Evolutionary conservation across 495 filamentous ascomycete species (phyloP).

Genomic region (Baudoinia panamericana): DNA sequence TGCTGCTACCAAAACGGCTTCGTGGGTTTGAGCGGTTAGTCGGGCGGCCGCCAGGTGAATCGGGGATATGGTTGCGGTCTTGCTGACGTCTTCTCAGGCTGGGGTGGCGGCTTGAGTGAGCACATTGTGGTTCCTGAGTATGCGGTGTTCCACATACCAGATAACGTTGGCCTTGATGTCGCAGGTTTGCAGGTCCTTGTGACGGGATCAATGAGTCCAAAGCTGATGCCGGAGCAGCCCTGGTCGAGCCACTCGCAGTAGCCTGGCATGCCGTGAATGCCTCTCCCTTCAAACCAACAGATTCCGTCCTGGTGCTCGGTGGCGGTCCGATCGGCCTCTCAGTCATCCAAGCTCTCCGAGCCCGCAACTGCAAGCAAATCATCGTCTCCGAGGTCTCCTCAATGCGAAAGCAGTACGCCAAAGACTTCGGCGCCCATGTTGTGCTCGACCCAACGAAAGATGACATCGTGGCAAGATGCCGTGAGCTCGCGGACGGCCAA

Average conservation of each 20-base stretch:
- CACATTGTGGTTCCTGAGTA: slow-evolving; percentile 39
- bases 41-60: too few relatives aligned
- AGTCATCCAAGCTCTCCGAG: slow-evolving; percentile 43
- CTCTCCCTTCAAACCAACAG: slow-evolving; percentile 37
- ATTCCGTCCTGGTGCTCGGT: slow-evolving; percentile 43
- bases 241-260: slow-evolving; percentile 50
- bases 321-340: slow-evolving; percentile 52
- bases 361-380: slow-evolving; percentile 37
- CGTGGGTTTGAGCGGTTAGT: slow-evolving; percentile 40
- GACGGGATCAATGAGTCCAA: too few relatives aligned
- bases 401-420: slow-evolving; percentile 37
- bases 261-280: slow-evolving; percentile 53
- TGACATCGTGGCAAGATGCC: slow-evolving; percentile 36
- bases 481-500: slow-evolving; percentile 34
- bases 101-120: slow-evolving; percentile 47
- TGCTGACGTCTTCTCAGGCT: slow-evolving; percentile 18
- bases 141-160: slow-evolving; percentile 34
- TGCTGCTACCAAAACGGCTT: slow-evolving; percentile 48
- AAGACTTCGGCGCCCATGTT: slow-evolving; percentile 40
- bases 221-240: slow-evolving; percentile 27
- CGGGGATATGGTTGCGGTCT: too few relatives aligned
- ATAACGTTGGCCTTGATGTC: slow-evolving; percentile 38
- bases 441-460: slow-evolving; percentile 43
- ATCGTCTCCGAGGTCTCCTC: slow-evolving; percentile 44
- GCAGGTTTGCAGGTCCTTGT: slow-evolving; percentile 26